Conservation (phyloP, 1,139 yeast genomes). For the Magnusiomyces paraingens region DNA sequence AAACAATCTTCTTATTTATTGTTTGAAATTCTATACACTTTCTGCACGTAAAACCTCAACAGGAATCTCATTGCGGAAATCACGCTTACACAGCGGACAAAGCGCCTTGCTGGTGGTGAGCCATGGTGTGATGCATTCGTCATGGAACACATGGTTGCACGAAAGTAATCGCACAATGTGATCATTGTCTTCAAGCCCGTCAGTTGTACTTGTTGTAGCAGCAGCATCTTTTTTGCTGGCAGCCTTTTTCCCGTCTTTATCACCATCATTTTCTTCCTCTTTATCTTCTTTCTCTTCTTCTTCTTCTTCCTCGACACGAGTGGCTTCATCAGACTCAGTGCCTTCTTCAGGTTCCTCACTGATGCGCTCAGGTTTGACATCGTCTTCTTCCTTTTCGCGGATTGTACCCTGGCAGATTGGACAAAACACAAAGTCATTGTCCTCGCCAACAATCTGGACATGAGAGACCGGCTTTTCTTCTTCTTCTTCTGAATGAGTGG, state of each 20-base stretch:
- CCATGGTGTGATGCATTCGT: constrained; percentile 80
- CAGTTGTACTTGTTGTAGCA: not conserved
- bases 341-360: not conserved
- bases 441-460: not conserved
- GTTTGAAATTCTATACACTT: not conserved
- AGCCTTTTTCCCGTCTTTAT: not conserved
- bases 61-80: constrained; percentile 20
- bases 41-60: constrained; percentile 5
- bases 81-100: constrained; percentile 73
- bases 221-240: not conserved
- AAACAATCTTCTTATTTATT: not conserved
- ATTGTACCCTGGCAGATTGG: constrained; percentile 7
- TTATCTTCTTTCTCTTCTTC: not conserved
- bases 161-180: constrained; percentile 65
- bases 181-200: constrained; percentile 38
- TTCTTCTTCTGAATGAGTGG: not conserved
- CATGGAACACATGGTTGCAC: constrained; percentile 82
- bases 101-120: constrained; percentile 66
- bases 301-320: not conserved
- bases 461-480: not conserved
- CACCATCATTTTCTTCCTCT: not conserved
- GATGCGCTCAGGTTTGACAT: not conserved
- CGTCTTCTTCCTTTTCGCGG: not conserved
- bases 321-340: not conserved
- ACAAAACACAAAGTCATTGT: constrained; percentile 6